These are phyloP conservation scores for Lodderomyces margitis DNA, from an alignment of 1,139 yeast genomes.

Conservation along the genomic window DNA sequence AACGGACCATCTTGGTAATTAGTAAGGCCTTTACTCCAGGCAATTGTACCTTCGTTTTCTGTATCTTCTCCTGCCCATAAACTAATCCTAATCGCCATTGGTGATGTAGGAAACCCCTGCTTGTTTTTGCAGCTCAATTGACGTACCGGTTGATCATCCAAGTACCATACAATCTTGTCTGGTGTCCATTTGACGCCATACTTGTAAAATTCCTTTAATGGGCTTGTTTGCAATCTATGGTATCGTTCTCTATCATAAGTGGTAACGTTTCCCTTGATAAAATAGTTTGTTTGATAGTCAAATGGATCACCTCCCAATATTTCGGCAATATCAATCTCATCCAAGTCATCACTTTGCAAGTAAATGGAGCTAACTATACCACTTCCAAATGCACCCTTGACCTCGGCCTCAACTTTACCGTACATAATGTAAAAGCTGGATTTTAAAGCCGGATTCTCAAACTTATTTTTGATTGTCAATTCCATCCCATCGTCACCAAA, in stretches of 20 bases:
- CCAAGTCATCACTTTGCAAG: conserved; percentile 46
- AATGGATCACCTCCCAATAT: conserved; percentile 39
- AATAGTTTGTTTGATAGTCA: conserved; percentile 42
- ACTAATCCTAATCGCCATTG: conserved; percentile 39
- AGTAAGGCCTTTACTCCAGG: conserved; percentile 44
- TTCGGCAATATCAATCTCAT: conserved; percentile 48
- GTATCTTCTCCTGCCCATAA: conserved; percentile 44
- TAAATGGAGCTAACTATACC: conserved; percentile 48
- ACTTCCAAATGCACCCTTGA: conserved; percentile 35
- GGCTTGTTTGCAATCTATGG: conserved; percentile 24
- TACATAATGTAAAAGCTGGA: conserved; percentile 39
- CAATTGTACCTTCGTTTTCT: conserved; percentile 36
- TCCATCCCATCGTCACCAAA: conserved; percentile 16
- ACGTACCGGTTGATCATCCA: conserved; percentile 31
- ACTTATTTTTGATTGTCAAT: conserved; percentile 24
- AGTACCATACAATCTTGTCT: conserved; percentile 28
- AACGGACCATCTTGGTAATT: conserved; percentile 35
- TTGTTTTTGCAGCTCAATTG: conserved; percentile 17
- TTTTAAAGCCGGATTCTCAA: conserved; percentile 39
- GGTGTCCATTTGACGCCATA: conserved; percentile 44
- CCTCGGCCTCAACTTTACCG: conserved; percentile 43
- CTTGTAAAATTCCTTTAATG: conserved; percentile 24
- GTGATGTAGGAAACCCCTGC: conserved; percentile 38
- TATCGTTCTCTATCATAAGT: conserved; percentile 41
- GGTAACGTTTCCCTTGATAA: conserved; percentile 44